These are phyloP conservation scores for Piper longum DNA, from an alignment of 164 flowering plant genomes.

Conservation along the genomic window DNA sequence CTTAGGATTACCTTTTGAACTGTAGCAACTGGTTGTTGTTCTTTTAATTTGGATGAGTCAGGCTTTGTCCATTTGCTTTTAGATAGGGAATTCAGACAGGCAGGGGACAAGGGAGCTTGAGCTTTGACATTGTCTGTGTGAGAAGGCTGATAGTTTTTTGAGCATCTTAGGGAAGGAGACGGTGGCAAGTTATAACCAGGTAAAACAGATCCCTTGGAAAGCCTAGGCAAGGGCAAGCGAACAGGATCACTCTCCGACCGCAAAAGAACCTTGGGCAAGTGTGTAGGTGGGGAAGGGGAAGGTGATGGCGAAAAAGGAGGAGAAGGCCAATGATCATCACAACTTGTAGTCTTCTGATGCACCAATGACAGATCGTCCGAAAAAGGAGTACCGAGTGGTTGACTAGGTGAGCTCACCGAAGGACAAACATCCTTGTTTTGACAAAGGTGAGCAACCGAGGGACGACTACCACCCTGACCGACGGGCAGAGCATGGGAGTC, in stretches of 20 bases:
- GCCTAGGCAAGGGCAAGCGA: slow-evolving; percentile 32
- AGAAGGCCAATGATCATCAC: slow-evolving; percentile 59
- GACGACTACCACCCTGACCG: slow-evolving; percentile 15
- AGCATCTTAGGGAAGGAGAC: slow-evolving; percentile 37
- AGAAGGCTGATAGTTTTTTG: slow-evolving; percentile 16
- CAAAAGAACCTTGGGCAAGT: slow-evolving; percentile 29
- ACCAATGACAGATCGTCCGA: too few species aligned
- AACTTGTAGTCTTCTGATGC: slow-evolving; percentile 27
- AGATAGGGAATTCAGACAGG: slow-evolving; percentile 5
- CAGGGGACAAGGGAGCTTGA: not conserved
- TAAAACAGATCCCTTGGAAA: slow-evolving; percentile 17
- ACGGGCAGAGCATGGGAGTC: slow-evolving; percentile 23
- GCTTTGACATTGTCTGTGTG: slow-evolving; percentile 25
- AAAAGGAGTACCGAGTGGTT: too few species aligned
- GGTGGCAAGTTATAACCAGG: slow-evolving; percentile 32
- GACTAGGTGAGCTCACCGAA: slow-evolving; percentile 4
- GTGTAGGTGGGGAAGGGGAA: slow-evolving; percentile 65
- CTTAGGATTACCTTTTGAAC: slow-evolving; percentile 45
- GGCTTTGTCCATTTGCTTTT: slow-evolving; percentile 5
- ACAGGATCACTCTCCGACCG: slow-evolving; percentile 81
- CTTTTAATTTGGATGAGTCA: slow-evolving; percentile 5
- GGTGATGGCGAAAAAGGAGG: slow-evolving; percentile 51
- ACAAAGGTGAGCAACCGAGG: slow-evolving; percentile 16
- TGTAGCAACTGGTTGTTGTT: slow-evolving; percentile 18
- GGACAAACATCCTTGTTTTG: slow-evolving; percentile 1